phyloP scores from a whole-genome alignment of 108 stramenopile genomes.

The Epithemia pelagica region DNA sequence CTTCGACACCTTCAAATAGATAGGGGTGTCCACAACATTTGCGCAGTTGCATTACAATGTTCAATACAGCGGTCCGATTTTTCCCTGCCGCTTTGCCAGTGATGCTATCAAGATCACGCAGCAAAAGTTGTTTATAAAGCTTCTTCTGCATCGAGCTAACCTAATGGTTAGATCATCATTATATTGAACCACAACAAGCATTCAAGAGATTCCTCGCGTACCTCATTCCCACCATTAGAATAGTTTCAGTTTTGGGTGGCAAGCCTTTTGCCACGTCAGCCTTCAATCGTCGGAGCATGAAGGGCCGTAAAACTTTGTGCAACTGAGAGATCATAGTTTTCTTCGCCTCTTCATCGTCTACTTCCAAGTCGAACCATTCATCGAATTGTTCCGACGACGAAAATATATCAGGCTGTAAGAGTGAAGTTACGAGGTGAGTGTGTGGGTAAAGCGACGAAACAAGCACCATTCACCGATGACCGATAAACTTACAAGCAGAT shows the following conservation, averaged over 20 bases:
- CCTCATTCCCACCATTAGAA: slow-evolving; percentile 84
- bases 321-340: slow-evolving; percentile 92
- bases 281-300: slow-evolving; percentile 97
- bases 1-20: slow-evolving; percentile 96
- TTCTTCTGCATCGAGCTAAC: slow-evolving; percentile 83
- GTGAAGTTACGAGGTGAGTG: slow-evolving; percentile 22
- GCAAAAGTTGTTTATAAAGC: slow-evolving; percentile 83
- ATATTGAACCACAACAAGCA: no score
- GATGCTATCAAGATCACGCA: slow-evolving; percentile 79
- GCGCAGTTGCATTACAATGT: slow-evolving; percentile 98
- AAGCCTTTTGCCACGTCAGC: slow-evolving; percentile 82
- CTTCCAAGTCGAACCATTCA: slow-evolving; percentile 91
- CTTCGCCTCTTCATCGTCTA: slow-evolving; percentile 82
- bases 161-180: no score
- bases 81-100: slow-evolving; percentile 64
- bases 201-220: no score
- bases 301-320: slow-evolving; percentile 96
- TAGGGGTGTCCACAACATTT: slow-evolving; percentile 99
- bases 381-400: slow-evolving; percentile 90
- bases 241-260: slow-evolving; percentile 88
- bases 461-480: background rate
- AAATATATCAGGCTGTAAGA: slow-evolving; percentile 67
- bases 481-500: slow-evolving; percentile 20
- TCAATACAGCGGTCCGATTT: slow-evolving; percentile 70
- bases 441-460: slow-evolving; percentile 11